A percentile compares a stretch with the other conserved stretches of the same genome.
phyloP scores from a whole-genome alignment of 768 basidiomycete species.

The Agrocybe praecox region DNA sequence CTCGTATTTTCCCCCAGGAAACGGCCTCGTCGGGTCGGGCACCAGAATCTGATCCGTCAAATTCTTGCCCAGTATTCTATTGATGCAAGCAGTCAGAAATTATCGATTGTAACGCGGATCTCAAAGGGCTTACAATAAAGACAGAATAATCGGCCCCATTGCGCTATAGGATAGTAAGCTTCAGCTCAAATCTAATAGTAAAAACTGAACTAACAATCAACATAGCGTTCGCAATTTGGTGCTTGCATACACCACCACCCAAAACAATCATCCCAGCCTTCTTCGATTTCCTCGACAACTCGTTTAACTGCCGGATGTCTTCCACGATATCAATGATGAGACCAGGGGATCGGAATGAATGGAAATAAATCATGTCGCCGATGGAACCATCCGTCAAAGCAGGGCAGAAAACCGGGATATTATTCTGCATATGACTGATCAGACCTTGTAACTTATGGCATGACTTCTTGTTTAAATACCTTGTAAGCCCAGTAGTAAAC shows the following conservation, averaged over 20 bases:
- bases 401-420: conserved; percentile 98
- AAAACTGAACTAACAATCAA: conserved; percentile 77
- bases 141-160: conserved; percentile 99
- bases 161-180: conserved; percentile 52
- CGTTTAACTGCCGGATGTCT: conserved; percentile 92
- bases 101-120: neutral
- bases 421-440: conserved; percentile 64
- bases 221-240: conserved; percentile 99
- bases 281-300: conserved; percentile 80
- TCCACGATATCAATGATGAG: conserved; percentile 91
- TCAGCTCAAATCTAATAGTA: too few relatives aligned
- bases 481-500: conserved; percentile 99
- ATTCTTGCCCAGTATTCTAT: conserved; percentile 98
- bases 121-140: conserved; percentile 68
- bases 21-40: conserved; percentile 97
- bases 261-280: conserved; percentile 99
- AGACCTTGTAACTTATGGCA: neutral
- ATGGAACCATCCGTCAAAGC: conserved; percentile 97
- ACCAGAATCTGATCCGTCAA: conserved; percentile 97
- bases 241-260: conserved; percentile 98
- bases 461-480: conserved; percentile 52
- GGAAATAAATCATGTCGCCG: conserved; percentile 99
- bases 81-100: neutral
- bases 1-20: conserved; percentile 97
- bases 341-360: conserved; percentile 87